Evolutionary conservation across 163 green algal genomes (phyloP), one percentile per base, ranked within the genome.

Genomic region (Scenedesmus sp.): DNA sequence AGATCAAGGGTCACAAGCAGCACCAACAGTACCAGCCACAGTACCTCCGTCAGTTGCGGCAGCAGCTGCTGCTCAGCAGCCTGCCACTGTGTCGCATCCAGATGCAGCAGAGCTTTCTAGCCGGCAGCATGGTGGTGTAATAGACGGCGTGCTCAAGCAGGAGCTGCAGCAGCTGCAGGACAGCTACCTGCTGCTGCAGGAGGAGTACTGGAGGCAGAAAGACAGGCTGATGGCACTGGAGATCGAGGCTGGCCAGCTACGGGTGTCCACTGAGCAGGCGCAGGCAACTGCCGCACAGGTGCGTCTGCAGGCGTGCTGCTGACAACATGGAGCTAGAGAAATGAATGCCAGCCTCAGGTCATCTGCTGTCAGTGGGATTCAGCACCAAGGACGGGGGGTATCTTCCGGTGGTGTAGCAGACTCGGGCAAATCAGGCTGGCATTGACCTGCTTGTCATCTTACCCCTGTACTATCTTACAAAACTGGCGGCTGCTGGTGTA

Each of bases 131-230:
- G 34, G 9, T n/a, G 56, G n/a, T 23, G 23, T 56, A 3, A 34
- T 92, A 64, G 82, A 77, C 2, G 16, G 1, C 34, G 16, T 64
- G 2, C n/a, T 90, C 8, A 62, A 57, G 13, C 56, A 86, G 15
- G 82, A 93, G 57, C 67, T 93, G 84, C 73, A 82, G 70, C 64
- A 90, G 90, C 67, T 90, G 67, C 90, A 57, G 3, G 66, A 82
- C 57, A 90, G 66, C 83, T 90, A 84, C 26, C 26, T 90, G 26
- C 26, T 90, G 74, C 67, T 90, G 73, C 90, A 93, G 74, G 83
- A 90, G 23, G 90, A 88, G 54, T 90, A 93, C 46, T 90, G 90
- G 90, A 23, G 26, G 23, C 90, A 90, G 56, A 90, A 90, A 46
- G 90, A 93, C 13, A 23, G 57, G 55, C 64, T 86, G 56, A 23